A percentile compares a stretch with the other conserved stretches of the same genome.
These are phyloP conservation scores for Lignosus rhinocerotis DNA, from an alignment of 1,284 basidiomycete species.

Conservation along the genomic window DNA sequence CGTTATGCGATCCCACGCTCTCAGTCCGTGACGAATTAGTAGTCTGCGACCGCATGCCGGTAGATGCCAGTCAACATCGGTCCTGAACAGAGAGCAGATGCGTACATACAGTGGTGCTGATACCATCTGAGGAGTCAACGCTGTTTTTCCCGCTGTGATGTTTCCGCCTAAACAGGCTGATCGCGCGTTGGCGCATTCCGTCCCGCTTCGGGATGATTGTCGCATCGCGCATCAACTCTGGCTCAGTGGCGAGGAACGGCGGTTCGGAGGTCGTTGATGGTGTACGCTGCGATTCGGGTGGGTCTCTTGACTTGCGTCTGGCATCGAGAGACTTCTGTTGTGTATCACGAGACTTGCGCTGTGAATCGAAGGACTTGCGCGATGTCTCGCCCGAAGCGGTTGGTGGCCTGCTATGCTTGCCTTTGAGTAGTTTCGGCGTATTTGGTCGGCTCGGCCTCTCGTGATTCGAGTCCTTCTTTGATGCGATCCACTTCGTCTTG, in stretches of 20 bases:
- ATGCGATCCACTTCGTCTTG: slow-evolving; percentile 70
- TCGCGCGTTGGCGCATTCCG: slow-evolving; percentile 32
- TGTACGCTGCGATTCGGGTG: background rate
- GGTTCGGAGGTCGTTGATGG: slow-evolving; percentile 9
- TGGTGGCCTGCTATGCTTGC: background rate
- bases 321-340: slow-evolving; percentile 10
- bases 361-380: background rate
- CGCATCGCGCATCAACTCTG: slow-evolving; percentile 20
- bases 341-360: background rate
- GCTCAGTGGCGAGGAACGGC: slow-evolving; percentile 22
- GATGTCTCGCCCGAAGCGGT: background rate
- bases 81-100: background rate
- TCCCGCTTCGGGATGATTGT: slow-evolving; percentile 12
- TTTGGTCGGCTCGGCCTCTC: slow-evolving; percentile 21
- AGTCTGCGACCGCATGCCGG: background rate
- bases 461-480: slow-evolving; percentile 36
- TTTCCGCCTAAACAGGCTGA: slow-evolving; percentile 42
- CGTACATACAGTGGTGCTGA: slow-evolving; percentile 17
- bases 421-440: slow-evolving; percentile 22
- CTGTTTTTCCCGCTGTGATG: slow-evolving; percentile 22
- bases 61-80: background rate
- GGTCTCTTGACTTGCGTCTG: background rate
- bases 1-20: background rate
- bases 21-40: slow-evolving; percentile 10
- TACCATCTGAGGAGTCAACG: slow-evolving; percentile 26